These are phyloP conservation scores for Candida sithepensis DNA, from an alignment of 805 yeast genomes.

Conservation along the genomic window DNA sequence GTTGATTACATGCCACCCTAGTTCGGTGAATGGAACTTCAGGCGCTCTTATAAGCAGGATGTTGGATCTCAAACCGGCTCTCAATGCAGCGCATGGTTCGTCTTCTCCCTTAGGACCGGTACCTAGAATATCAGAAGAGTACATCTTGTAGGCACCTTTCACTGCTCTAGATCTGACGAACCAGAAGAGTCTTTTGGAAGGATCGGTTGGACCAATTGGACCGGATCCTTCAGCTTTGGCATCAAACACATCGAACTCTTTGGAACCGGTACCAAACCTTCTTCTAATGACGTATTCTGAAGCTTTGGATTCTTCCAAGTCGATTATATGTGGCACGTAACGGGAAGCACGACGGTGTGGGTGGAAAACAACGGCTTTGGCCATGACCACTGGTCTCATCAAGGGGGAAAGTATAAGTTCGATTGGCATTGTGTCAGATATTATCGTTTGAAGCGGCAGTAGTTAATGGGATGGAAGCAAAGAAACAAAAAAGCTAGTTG, in stretches of 20 bases:
- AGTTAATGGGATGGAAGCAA: not conserved
- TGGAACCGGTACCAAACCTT: conserved; percentile 61
- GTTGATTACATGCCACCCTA: conserved; percentile 61
- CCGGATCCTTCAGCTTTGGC: conserved; percentile 35
- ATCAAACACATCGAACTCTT: conserved; percentile 51
- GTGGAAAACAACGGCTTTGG: conserved; percentile 50
- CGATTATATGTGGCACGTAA: conserved; percentile 52
- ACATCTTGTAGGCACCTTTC: conserved; percentile 63
- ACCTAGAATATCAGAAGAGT: conserved; percentile 35
- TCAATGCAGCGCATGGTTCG: conserved; percentile 53
- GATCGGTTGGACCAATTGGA: conserved; percentile 39
- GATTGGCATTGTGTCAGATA: conserved; percentile 45
- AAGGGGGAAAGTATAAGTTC: conserved; percentile 56
- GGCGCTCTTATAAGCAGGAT: conserved; percentile 53
- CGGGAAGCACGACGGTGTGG: conserved; percentile 55
- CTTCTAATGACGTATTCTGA: conserved; percentile 46
- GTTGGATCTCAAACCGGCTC: conserved; percentile 62
- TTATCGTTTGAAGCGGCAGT: too few relatives aligned
- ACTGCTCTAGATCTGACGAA: conserved; percentile 62
- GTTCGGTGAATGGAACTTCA: conserved; percentile 45
- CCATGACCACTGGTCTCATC: conserved; percentile 56
- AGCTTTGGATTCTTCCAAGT: conserved; percentile 34
- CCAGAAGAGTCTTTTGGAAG: conserved; percentile 46
- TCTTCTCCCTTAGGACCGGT: conserved; percentile 49
- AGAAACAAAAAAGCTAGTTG: too few relatives aligned